A percentile compares a stretch with the other conserved stretches of the same genome.
Evolutionary conservation across 257 asterid species (phyloP).

Genomic region (Scutellaria minor): DNA sequence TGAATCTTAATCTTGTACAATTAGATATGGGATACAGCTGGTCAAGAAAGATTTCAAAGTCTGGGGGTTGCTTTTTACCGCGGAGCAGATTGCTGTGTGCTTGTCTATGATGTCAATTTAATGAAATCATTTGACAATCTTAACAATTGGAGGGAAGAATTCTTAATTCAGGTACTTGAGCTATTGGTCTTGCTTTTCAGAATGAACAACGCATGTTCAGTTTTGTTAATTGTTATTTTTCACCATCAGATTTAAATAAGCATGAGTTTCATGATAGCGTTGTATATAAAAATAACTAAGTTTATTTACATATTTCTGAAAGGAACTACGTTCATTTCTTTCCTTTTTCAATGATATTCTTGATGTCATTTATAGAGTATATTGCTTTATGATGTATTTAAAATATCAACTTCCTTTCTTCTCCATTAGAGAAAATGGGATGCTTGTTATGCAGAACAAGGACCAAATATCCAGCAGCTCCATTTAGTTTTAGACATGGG

Average conservation of each 20-base stretch:
- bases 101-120: constrained; percentile 91
- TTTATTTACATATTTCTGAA: background rate
- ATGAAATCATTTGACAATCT: constrained; percentile 94
- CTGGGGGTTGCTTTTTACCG: constrained; percentile 99
- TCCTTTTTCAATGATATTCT: background rate
- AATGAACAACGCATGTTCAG: background rate
- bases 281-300: background rate
- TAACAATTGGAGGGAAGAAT: constrained; percentile 97
- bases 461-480: background rate
- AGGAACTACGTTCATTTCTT: background rate
- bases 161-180: constrained; percentile 81
- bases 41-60: constrained; percentile 99
- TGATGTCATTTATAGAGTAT: background rate
- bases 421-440: background rate
- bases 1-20: constrained; percentile 32
- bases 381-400: background rate
- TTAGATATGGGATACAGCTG: constrained; percentile 99
- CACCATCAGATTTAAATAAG: constrained; percentile 17
- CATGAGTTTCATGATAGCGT: background rate
- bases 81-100: constrained; percentile 99
- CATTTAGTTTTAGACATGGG: constrained; percentile 6
- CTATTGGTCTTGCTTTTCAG: constrained; percentile 16
- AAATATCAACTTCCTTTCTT: background rate
- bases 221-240: constrained; percentile 15
- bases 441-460: background rate